Evolutionary conservation across 2,329 filamentous ascomycete genomes (phyloP).

Genomic region (Fusarium compactum): DNA sequence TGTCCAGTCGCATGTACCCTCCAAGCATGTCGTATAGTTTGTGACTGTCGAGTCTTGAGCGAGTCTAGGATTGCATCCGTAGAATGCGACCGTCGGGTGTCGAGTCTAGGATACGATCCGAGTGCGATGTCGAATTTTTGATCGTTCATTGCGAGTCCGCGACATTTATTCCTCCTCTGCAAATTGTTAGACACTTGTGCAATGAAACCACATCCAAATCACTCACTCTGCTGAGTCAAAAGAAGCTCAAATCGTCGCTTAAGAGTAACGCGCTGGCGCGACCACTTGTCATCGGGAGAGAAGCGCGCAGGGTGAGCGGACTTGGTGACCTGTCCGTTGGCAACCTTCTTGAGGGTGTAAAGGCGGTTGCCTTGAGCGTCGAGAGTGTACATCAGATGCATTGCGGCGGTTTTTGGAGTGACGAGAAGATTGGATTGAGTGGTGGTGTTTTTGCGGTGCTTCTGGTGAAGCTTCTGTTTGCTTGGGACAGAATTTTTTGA

Average conservation of each 20-base stretch:
- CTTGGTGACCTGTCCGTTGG: constrained; percentile 88
- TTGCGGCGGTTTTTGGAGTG: constrained; percentile 46
- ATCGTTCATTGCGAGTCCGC: background rate
- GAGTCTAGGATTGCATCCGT: background rate
- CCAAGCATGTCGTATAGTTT: too few relatives aligned
- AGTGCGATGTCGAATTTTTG: background rate
- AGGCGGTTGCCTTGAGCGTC: constrained; percentile 85
- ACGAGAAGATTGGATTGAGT: background rate
- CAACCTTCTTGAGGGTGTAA: constrained; percentile 96
- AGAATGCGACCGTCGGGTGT: background rate
- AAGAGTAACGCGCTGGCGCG: constrained; percentile 91
- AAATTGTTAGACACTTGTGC: constrained; percentile 26
- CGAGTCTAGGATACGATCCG: too few relatives aligned
- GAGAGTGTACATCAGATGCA: constrained; percentile 85
- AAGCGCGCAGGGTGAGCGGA: constrained; percentile 96
- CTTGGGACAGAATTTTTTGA: constrained; percentile 34
- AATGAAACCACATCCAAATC: too few relatives aligned
- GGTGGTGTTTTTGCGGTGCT: constrained; percentile 10
- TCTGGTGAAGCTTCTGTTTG: constrained; percentile 26
- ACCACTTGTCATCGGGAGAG: constrained; percentile 99
- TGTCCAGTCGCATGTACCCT: too few relatives aligned
- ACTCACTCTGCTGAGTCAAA: constrained; percentile 79
- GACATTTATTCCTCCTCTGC: constrained; percentile 42
- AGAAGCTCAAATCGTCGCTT: constrained; percentile 94
- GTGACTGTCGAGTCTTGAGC: too few relatives aligned